These are phyloP conservation scores for Neurospora crassa DNA, from an alignment of 2,329 filamentous ascomycete genomes.

Conservation along the genomic window DNA sequence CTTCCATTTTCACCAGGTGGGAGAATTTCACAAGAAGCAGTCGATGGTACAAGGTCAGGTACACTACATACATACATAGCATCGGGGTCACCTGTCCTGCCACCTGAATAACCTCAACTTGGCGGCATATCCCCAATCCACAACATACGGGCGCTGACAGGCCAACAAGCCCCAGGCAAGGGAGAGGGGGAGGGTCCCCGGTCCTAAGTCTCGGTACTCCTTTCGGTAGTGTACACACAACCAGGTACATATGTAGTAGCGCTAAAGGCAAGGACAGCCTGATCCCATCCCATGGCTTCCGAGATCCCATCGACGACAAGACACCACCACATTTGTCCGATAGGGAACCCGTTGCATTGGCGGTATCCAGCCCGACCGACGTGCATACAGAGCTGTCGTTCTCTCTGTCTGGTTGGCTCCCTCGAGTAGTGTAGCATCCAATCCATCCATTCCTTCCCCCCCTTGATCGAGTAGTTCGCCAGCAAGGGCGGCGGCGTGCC, in stretches of 20 bases:
- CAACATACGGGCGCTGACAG: background rate
- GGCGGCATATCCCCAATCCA: background rate
- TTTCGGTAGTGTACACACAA: background rate
- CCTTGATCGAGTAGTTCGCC: conserved; percentile 10
- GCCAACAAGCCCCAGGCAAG: background rate
- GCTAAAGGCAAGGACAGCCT: conserved; percentile 5
- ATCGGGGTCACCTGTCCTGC: background rate
- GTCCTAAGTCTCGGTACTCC: background rate
- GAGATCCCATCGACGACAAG: conserved; percentile 8
- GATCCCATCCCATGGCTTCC: conserved; percentile 7
- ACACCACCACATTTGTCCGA: conserved; percentile 8
- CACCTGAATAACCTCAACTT: background rate
- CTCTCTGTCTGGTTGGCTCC: conserved; percentile 14
- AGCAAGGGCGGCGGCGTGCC: conserved; percentile 13
- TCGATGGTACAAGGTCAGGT: background rate
- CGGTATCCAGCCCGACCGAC: conserved; percentile 10
- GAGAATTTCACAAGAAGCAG: background rate
- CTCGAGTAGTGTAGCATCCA: background rate
- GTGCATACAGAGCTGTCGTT: conserved; percentile 1
- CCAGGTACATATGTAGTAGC: too few species aligned
- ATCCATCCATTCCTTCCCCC: background rate
- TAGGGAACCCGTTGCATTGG: conserved; percentile 13
- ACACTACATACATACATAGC: background rate
- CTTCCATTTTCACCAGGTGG: too few species aligned
- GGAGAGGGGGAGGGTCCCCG: background rate